Conservation (phyloP, 2,329 filamentous ascomycete genomes). For the Aspergillus sp. region DNA sequence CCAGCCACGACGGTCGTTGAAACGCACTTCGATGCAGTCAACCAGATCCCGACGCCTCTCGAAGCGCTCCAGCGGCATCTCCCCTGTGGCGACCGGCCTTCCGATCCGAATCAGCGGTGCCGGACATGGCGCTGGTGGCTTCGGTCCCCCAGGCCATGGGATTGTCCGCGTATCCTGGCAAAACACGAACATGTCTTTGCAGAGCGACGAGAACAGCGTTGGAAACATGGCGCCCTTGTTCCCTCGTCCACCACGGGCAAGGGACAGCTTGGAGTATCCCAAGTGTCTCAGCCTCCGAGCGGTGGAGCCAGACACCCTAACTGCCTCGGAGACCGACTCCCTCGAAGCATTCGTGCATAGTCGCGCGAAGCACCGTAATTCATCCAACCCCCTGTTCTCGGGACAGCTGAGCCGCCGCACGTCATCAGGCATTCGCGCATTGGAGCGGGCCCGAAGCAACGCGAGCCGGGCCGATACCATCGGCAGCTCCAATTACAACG, state of each 20-base stretch:
- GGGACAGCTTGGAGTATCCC: conserved; percentile 26
- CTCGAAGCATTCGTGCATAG: conserved; percentile 39
- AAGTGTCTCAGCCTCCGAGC: conserved; percentile 30
- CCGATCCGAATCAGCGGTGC: conserved; percentile 41
- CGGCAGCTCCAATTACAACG: conserved; percentile 29
- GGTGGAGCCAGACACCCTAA: conserved; percentile 29
- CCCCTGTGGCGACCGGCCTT: conserved; percentile 34
- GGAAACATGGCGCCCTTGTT: conserved; percentile 36
- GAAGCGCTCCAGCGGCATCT: conserved; percentile 38
- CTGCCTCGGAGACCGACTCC: conserved; percentile 34
- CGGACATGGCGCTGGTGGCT: conserved; percentile 40
- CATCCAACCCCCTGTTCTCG: conserved; percentile 37
- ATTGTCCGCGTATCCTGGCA: conserved; percentile 38
- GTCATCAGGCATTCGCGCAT: conserved; percentile 31
- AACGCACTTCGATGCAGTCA: conserved; percentile 35
- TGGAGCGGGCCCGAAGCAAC: conserved; percentile 34
- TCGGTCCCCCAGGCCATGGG: conserved; percentile 35
- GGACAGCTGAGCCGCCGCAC: conserved; percentile 31
- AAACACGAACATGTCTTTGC: conserved; percentile 31
- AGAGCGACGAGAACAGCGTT: conserved; percentile 34
- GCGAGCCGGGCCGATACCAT: conserved; percentile 36
- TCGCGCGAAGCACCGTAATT: conserved; percentile 37
- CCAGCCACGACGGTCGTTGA: conserved; percentile 33
- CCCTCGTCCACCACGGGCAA: conserved; percentile 29
- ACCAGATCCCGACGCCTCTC: conserved; percentile 35